These are phyloP conservation scores for Glycine latifolia DNA, from an alignment of 306 rosid species.

Conservation along the genomic window DNA sequence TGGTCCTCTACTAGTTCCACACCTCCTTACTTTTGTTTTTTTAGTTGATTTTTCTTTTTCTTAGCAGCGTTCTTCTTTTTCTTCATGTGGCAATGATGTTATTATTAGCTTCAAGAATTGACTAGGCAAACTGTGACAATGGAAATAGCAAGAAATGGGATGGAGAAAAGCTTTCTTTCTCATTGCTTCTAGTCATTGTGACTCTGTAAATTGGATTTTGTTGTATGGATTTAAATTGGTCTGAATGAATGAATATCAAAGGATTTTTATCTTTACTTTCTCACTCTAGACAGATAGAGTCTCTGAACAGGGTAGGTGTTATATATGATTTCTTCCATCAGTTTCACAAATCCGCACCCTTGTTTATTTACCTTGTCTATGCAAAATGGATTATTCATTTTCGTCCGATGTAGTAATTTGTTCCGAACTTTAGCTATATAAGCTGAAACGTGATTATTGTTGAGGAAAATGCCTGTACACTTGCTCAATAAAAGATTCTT, in stretches of 20 bases:
- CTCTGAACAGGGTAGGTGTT: background rate
- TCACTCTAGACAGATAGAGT: background rate
- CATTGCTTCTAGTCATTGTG: constrained; percentile 52
- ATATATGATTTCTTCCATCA: background rate
- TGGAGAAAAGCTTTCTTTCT: constrained; percentile 46
- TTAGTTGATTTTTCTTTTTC: constrained; percentile 30
- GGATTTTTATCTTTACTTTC: constrained; percentile 47
- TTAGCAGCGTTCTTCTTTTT: background rate
- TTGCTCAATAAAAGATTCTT: constrained; percentile 30
- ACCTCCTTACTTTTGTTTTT: constrained; percentile 28
- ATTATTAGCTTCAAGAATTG: constrained; percentile 52
- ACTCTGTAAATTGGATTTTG: constrained; percentile 69
- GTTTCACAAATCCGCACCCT: background rate
- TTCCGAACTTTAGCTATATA: background rate
- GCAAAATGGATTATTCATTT: constrained; percentile 12
- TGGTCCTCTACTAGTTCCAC: constrained; percentile 45
- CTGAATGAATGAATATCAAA: constrained; percentile 41
- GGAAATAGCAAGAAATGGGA: constrained; percentile 45
- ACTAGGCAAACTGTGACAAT: constrained; percentile 60
- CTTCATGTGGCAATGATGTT: constrained; percentile 41
- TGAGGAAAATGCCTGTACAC: constrained; percentile 27
- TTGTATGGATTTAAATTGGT: constrained; percentile 53
- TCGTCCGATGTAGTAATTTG: constrained; percentile 5
- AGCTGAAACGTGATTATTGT: constrained; percentile 17
- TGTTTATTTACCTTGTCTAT: background rate